phyloP scores from a whole-genome alignment of 768 basidiomycete species.

The Pleurotus cornucopiae region DNA sequence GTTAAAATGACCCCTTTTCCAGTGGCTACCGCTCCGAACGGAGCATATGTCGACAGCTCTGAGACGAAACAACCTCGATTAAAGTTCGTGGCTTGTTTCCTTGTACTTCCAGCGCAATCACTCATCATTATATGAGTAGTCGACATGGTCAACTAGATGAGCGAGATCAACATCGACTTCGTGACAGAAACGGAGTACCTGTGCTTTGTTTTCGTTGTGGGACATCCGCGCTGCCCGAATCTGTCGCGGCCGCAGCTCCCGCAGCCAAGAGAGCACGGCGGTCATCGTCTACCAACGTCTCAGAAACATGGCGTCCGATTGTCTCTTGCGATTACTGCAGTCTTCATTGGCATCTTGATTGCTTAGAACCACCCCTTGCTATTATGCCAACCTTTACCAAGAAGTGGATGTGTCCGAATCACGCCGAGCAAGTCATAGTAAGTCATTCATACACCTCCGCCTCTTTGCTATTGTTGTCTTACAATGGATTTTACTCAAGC shows the following conservation, averaged over 20 bases:
- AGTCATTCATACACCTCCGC: constrained; percentile 25
- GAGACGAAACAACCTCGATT: constrained; percentile 72
- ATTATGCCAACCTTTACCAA: constrained; percentile 81
- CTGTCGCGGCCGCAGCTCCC: constrained; percentile 47
- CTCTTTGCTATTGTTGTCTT: constrained; percentile 8
- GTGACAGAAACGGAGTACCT: constrained; percentile 77
- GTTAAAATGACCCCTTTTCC: constrained; percentile 15
- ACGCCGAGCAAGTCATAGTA: constrained; percentile 83
- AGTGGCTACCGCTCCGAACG: constrained; percentile 80
- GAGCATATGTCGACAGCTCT: constrained; percentile 79
- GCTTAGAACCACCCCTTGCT: constrained; percentile 85
- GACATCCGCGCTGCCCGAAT: constrained; percentile 65
- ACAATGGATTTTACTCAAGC: constrained; percentile 38
- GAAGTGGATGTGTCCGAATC: constrained; percentile 99
- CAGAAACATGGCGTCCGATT: constrained; percentile 68
- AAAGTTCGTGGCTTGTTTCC: constrained; percentile 55
- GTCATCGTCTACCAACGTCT: constrained; percentile 34
- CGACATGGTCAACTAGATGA: constrained; percentile 89
- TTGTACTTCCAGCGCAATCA: constrained; percentile 9
- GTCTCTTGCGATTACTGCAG: constrained; percentile 94
- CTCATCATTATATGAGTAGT: constrained; percentile 26
- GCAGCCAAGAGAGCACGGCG: constrained; percentile 52
- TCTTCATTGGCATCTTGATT: constrained; percentile 96
- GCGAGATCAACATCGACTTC: constrained; percentile 81
- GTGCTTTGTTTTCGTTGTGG: constrained; percentile 93